Evolutionary conservation across 495 filamentous ascomycete species (phyloP).

Genomic region (Hypoxylon cercidicola): DNA sequence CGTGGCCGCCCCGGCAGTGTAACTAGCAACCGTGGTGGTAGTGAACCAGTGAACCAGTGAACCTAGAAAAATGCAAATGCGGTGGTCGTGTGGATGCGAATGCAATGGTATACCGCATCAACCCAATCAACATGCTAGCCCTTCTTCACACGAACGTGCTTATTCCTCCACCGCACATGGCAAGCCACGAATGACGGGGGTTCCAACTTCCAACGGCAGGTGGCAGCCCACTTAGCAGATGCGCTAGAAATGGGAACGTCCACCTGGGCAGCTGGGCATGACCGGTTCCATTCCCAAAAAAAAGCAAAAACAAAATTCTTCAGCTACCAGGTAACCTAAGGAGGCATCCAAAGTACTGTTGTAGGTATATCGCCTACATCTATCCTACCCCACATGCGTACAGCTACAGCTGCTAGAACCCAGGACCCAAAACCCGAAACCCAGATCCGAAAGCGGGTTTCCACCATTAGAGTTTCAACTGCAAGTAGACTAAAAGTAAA

Average conservation of each 20-base stretch:
- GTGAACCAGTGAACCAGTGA: constrained; percentile 2
- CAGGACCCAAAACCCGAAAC: neutral
- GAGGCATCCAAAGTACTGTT: constrained; percentile 7
- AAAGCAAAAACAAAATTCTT: constrained; percentile 45
- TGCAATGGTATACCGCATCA: constrained; percentile 27
- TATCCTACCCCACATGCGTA: too few relatives aligned
- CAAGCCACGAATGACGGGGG: constrained; percentile 43
- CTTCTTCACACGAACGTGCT: constrained; percentile 38
- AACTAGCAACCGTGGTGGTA: constrained; percentile 33
- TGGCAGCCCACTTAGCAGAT: constrained; percentile 42
- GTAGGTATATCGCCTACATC: too few relatives aligned
- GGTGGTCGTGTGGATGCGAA: constrained; percentile 34
- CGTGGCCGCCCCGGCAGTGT: constrained; percentile 44
- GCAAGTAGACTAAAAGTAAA: neutral
- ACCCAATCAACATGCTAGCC: constrained; percentile 31
- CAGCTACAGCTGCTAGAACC: too few relatives aligned
- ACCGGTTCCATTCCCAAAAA: constrained; percentile 26
- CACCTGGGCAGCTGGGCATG: constrained; percentile 35
- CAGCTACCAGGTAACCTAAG: neutral
- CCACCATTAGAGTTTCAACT: constrained; percentile 21
- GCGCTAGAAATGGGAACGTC: constrained; percentile 32
- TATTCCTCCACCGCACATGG: constrained; percentile 44
- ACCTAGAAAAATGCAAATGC: constrained; percentile 10
- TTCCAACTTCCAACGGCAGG: constrained; percentile 43
- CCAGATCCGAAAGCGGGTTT: constrained; percentile 40